Evolutionary conservation across 192 early-diverging fungal species (phyloP), one percentile per base, ranked within the genome.

Genomic region (Chytriomyces sp.): DNA sequence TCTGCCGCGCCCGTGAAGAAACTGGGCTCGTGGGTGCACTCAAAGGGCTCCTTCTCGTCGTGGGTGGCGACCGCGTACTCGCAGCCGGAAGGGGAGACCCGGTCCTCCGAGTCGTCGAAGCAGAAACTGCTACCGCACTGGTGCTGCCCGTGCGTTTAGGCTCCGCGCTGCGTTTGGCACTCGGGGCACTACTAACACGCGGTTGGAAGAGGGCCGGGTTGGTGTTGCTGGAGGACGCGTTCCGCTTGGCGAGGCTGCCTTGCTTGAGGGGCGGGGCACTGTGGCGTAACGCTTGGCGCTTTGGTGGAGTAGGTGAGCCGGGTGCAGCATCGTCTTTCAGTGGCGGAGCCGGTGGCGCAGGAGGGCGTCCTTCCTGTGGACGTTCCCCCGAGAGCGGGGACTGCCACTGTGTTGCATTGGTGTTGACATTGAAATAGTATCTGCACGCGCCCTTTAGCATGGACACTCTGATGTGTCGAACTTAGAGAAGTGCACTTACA

Each of bases 361-460:
- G 60, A 14, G 60, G 60, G 14, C 19, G 17, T n/a, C 14, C 14
- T 31, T 7, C 32, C 12, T 28, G 33, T 5, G n/a, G 31, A 62
- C 8, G 8, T 10, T 19, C 2, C 19, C 17, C 38, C 36, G n/a
- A n/a, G 19, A 28, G 60, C 3, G 60, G 60, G n/a, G 26, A 37
- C 19, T 62, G 7, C 68, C 68, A 70, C 22, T 59, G 68, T 19
- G 38, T 19, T 0, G n/a, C 17, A 28, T 30, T 30, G 7, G 68
- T 70, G 22, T 25, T 14, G 7, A n/a, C 68, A 59, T 70, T 70
- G 53, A 59, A 70, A 57, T 59, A 70, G 39, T 59, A 62, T 33
- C 60, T 62, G 36, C 1, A 39, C 17, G 60, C 17, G 17, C 2
- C 12, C 3, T 62, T 38, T 0, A 3, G n/a, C 17, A 39, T 30